Percentiles rank a stretch among this genome's conserved stretches.
Evolutionary conservation across 352 stramenopile species (phyloP).

Genomic region (Globisporangium orthogonon): DNA sequence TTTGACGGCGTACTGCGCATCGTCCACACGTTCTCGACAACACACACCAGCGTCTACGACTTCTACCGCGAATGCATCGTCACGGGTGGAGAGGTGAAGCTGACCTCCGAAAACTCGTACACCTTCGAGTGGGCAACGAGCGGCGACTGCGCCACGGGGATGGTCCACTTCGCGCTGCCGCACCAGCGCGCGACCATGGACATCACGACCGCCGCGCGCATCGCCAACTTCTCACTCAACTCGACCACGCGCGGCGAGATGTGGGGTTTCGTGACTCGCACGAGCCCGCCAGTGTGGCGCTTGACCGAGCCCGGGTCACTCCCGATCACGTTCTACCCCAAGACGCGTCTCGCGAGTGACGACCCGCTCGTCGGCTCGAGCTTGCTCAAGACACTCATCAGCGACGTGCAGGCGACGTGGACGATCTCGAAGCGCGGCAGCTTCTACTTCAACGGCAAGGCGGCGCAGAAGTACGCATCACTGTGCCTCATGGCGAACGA

Average conservation of each 20-base stretch:
- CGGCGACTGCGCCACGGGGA: conserved; percentile 41
- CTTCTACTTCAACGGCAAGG: conserved; percentile 77
- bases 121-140: conserved; percentile 52
- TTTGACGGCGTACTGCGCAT: conserved; percentile 47
- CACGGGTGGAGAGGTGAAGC: conserved; percentile 30
- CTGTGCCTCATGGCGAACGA: conserved; percentile 75
- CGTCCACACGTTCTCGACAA: conserved; percentile 26
- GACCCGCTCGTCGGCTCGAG: conserved; percentile 4
- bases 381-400: conserved; percentile 38
- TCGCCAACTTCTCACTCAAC: conserved; percentile 30
- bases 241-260: conserved; percentile 52
- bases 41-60: conserved; percentile 48
- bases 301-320: conserved; percentile 38
- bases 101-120: conserved; percentile 43
- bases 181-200: conserved; percentile 55
- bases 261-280: conserved; percentile 39
- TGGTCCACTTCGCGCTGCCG: conserved; percentile 57
- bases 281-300: conserved; percentile 32
- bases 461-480: conserved; percentile 66
- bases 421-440: conserved; percentile 38
- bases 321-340: conserved; percentile 55
- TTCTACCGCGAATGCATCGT: conserved; percentile 60
- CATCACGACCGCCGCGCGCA: conserved; percentile 23
- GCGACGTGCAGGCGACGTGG: conserved; percentile 52
- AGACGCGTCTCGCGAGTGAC: conserved; percentile 25